A percentile compares a stretch with the other conserved stretches of the same genome.
Conservation (phyloP, 805 yeast genomes). For the Nakazawaea populi region DNA sequence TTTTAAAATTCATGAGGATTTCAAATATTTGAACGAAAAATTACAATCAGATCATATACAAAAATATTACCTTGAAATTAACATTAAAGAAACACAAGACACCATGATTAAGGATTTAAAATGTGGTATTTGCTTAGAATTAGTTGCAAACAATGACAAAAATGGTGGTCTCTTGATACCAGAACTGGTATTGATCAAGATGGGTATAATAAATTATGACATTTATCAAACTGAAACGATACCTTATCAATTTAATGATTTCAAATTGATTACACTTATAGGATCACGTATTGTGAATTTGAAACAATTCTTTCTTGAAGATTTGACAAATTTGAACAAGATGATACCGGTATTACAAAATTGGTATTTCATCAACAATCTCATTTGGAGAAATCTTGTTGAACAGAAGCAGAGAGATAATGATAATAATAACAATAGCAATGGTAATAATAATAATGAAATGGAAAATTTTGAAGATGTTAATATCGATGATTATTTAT, state of each 20-base stretch:
- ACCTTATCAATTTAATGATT: neutral
- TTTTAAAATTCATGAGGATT: constrained; percentile 31
- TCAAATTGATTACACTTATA: neutral
- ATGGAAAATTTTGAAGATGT: neutral
- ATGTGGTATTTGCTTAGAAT: constrained; percentile 5
- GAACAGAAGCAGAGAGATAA: no score
- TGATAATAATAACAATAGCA: neutral
- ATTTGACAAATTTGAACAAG: neutral
- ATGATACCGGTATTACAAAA: constrained; percentile 2
- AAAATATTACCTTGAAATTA: constrained; percentile 4
- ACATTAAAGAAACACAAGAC: constrained; percentile 1
- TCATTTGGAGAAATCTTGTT: neutral
- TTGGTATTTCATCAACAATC: constrained; percentile 5
- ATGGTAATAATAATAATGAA: neutral
- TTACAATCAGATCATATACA: constrained; percentile 24
- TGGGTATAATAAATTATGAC: constrained; percentile 1
- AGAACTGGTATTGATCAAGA: constrained; percentile 1
- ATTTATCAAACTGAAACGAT: neutral
- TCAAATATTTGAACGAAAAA: constrained; percentile 28
- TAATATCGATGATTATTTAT: constrained; percentile 3
- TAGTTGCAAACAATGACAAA: neutral
- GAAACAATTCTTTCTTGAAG: neutral
- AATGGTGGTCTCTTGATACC: constrained; percentile 1
- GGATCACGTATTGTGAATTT: constrained; percentile 3
- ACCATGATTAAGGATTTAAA: constrained; percentile 5